These are phyloP conservation scores for Amanita subjunquillea DNA, from an alignment of 768 basidiomycete genomes.

Conservation along the genomic window DNA sequence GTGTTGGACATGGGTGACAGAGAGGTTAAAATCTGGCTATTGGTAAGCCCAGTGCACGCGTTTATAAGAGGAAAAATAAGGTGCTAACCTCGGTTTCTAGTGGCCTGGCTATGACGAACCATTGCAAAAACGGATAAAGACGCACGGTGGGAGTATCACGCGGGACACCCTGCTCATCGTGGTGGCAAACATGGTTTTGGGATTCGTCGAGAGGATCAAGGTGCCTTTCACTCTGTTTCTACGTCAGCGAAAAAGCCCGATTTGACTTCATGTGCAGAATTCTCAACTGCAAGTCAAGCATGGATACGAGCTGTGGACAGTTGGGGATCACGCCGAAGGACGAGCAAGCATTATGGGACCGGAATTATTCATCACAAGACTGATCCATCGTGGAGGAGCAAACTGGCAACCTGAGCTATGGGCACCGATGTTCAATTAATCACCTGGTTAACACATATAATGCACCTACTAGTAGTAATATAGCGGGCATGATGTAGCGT, in stretches of 20 bases:
- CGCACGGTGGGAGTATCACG: slow-evolving; percentile 21
- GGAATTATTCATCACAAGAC: slow-evolving; percentile 26
- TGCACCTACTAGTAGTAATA: not conserved
- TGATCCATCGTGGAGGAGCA: slow-evolving; percentile 28
- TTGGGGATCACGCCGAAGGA: slow-evolving; percentile 14
- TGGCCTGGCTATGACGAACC: slow-evolving; percentile 40
- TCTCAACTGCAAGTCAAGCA: slow-evolving; percentile 18
- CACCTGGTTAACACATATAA: not conserved
- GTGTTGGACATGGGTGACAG: slow-evolving; percentile 11
- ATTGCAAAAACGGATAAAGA: slow-evolving; percentile 25
- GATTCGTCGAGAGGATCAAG: slow-evolving; percentile 18
- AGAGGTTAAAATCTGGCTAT: slow-evolving; percentile 7
- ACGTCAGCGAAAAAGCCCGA: too few relatives aligned
- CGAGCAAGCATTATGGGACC: slow-evolving; percentile 14
- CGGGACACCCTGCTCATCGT: slow-evolving; percentile 19
- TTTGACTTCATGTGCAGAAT: slow-evolving; percentile 10
- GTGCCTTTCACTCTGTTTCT: slow-evolving; percentile 13
- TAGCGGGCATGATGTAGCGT: not conserved
- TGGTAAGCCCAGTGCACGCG: not conserved
- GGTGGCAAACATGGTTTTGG: slow-evolving; percentile 19
- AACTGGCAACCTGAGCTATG: slow-evolving; percentile 35
- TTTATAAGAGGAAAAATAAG: not conserved
- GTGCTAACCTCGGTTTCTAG: slow-evolving; percentile 13
- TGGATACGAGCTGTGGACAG: slow-evolving; percentile 27
- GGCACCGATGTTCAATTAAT: slow-evolving; percentile 12